These are phyloP conservation scores for Corniculantispora saksenae DNA, from an alignment of 2,329 filamentous ascomycete genomes.

Conservation along the genomic window DNA sequence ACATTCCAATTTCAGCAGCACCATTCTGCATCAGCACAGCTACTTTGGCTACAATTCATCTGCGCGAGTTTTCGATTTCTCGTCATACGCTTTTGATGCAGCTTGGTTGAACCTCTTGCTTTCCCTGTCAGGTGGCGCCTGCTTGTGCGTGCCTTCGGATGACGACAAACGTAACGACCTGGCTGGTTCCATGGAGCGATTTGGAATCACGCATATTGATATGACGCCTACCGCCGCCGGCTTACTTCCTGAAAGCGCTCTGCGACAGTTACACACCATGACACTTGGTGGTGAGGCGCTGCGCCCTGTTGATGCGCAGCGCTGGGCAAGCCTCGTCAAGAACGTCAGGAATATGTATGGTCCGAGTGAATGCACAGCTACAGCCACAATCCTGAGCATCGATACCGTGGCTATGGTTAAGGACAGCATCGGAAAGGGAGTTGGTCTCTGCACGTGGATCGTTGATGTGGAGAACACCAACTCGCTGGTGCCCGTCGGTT, in stretches of 20 bases:
- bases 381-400: slow-evolving; percentile 2
- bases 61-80: slow-evolving; percentile 21
- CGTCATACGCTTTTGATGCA: slow-evolving; percentile 23
- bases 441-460: slow-evolving; percentile 24
- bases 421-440: slow-evolving; percentile 18
- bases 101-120: slow-evolving; percentile 5
- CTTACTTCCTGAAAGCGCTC: slow-evolving; percentile 18
- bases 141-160: slow-evolving; percentile 2
- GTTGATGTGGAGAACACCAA: slow-evolving; percentile 23
- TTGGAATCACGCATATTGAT: not conserved
- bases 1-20: slow-evolving; percentile 20
- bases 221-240: slow-evolving; percentile 19
- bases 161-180: not conserved
- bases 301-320: not conserved
- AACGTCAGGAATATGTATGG: slow-evolving; percentile 6
- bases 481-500: slow-evolving; percentile 24
- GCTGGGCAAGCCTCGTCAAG: not conserved
- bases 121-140: not conserved
- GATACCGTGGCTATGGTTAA: not conserved
- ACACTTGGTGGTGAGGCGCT: slow-evolving; percentile 13
- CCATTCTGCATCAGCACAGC: slow-evolving; percentile 15
- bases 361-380: slow-evolving; percentile 8
- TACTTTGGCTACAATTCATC: slow-evolving; percentile 17
- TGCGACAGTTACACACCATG: slow-evolving; percentile 5
- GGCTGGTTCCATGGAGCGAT: slow-evolving; percentile 9